These are phyloP conservation scores for Pythium sp. DNA, from an alignment of 352 stramenopile species.

Conservation along the genomic window DNA sequence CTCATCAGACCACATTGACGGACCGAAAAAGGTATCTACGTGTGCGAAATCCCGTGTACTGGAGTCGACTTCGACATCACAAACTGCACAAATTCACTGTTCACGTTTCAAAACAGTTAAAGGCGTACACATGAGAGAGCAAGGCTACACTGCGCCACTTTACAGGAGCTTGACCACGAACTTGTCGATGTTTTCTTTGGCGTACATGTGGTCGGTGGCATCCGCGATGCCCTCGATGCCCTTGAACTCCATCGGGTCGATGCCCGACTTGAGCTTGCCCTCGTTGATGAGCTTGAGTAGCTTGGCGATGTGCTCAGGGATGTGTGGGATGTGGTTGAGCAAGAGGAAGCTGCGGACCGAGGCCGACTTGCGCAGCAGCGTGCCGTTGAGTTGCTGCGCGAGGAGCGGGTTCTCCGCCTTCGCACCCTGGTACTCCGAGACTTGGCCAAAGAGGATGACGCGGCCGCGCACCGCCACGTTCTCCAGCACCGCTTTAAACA, in stretches of 20 bases:
- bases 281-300: constrained; percentile 44
- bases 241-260: constrained; percentile 35
- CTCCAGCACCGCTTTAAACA: constrained; percentile 33
- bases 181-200: constrained; percentile 55
- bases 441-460: constrained; percentile 39
- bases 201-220: constrained; percentile 51
- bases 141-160: background rate
- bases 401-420: constrained; percentile 9
- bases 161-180: constrained; percentile 52
- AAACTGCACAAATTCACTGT: too few relatives aligned
- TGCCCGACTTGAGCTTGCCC: constrained; percentile 35
- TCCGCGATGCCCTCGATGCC: constrained; percentile 43
- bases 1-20: too few relatives aligned
- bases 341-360: constrained; percentile 34
- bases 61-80: too few relatives aligned
- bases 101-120: too few relatives aligned
- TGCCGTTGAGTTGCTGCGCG: background rate
- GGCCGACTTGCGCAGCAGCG: constrained; percentile 20
- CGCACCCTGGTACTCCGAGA: constrained; percentile 48
- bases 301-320: constrained; percentile 34
- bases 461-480: constrained; percentile 29
- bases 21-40: too few relatives aligned
- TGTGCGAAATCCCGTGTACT: too few relatives aligned
- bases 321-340: constrained; percentile 27
- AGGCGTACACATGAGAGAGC: too few relatives aligned